Percentiles rank a stretch among this genome's conserved stretches.
phyloP scores from a whole-genome alignment of 257 asterid species.

The Jasminum sambac region DNA sequence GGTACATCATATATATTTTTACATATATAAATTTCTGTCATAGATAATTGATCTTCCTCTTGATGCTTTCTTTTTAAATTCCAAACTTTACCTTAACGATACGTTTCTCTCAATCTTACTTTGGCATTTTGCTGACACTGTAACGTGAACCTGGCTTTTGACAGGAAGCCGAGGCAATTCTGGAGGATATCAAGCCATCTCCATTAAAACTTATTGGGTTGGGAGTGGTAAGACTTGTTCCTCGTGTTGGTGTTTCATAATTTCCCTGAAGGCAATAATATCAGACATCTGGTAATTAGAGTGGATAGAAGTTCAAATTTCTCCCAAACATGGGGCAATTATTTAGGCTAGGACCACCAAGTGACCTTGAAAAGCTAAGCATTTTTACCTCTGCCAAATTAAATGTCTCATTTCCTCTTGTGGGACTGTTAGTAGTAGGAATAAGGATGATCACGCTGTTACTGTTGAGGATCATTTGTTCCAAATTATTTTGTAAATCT shows the following conservation, averaged over 20 bases:
- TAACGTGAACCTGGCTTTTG: conserved; percentile 23
- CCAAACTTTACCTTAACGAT: neutral
- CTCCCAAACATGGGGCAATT: neutral
- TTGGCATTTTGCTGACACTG: conserved; percentile 5
- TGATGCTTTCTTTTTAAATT: neutral
- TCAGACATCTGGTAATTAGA: neutral
- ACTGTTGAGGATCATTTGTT: neutral
- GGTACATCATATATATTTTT: conserved; percentile 36
- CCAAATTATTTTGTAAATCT: neutral
- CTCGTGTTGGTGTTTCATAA: neutral
- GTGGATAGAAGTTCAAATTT: neutral
- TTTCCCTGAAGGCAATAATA: neutral
- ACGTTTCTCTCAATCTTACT: neutral
- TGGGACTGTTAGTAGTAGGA: neutral
- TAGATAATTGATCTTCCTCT: neutral
- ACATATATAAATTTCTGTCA: neutral
- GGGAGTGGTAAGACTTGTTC: conserved; percentile 53
- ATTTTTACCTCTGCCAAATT: neutral
- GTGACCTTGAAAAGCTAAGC: neutral
- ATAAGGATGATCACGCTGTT: neutral
- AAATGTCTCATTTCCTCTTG: neutral
- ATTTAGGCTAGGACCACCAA: neutral
- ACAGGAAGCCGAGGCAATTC: conserved; percentile 91
- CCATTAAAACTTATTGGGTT: conserved; percentile 61
- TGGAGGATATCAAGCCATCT: conserved; percentile 81